Percentiles rank a stretch among this genome's conserved stretches.
Conservation (phyloP, 2,329 filamentous ascomycete species). For the Raffaelea ambrosiae region DNA sequence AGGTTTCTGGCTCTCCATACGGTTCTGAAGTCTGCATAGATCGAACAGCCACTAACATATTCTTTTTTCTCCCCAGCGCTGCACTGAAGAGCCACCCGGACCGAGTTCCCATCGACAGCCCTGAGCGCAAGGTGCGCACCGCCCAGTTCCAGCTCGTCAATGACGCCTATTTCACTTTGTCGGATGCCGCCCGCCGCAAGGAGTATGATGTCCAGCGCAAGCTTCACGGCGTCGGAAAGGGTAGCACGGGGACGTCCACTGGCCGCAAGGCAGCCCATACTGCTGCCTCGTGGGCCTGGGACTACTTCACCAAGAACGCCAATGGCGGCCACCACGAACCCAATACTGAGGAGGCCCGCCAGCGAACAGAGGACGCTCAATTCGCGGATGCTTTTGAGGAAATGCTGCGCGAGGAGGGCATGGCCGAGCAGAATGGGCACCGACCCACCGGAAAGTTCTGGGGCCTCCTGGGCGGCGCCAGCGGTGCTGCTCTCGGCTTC, state of each 20-base stretch:
- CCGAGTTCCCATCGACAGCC: constrained; percentile 73
- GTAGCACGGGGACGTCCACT: constrained; percentile 22
- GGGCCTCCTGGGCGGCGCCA: constrained; percentile 74
- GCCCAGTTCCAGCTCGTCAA: constrained; percentile 43
- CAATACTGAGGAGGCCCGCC: constrained; percentile 27
- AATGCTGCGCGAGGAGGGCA: constrained; percentile 78
- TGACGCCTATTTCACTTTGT: constrained; percentile 50
- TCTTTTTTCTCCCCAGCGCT: constrained; percentile 45
- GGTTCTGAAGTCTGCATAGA: too few species aligned
- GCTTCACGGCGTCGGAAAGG: constrained; percentile 39
- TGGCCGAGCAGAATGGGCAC: constrained; percentile 62
- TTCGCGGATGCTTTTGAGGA: constrained; percentile 86
- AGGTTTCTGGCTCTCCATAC: background rate
- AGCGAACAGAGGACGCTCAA: constrained; percentile 63
- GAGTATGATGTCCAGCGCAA: constrained; percentile 74
- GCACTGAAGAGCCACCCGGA: constrained; percentile 92
- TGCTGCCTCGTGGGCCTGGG: constrained; percentile 62
- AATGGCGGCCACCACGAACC: constrained; percentile 27
- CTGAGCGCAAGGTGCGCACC: constrained; percentile 73
- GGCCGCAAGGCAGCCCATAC: constrained; percentile 37
- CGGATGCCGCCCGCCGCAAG: constrained; percentile 63
- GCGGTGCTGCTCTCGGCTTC: constrained; percentile 85
- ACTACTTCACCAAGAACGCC: constrained; percentile 38
- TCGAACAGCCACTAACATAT: constrained; percentile 11
- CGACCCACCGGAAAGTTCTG: constrained; percentile 68